Evolutionary conservation across 2,329 filamentous ascomycete genomes (phyloP), one percentile per base, ranked within the genome.

Genomic region (Monilinia vaccinii-corymbosi): DNA sequence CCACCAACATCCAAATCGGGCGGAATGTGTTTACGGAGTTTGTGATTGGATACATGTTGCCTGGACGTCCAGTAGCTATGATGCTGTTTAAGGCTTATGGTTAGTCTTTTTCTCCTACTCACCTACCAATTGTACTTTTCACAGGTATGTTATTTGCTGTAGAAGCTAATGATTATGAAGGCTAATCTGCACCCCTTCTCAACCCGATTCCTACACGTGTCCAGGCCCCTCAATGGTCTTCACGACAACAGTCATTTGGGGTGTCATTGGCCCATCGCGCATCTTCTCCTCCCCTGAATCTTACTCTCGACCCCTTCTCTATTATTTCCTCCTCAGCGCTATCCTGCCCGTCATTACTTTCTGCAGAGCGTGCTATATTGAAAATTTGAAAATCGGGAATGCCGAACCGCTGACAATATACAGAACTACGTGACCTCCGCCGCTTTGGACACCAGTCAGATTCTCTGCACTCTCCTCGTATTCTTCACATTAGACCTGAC

Each of bases 361-460:
- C n/a, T n/a, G n/a, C n/a, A n/a, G n/a, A n/a, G n/a, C n/a, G n/a
- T n/a, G n/a, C n/a, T n/a, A n/a, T 5, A 16, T 44, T 21, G 18
- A 21, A 21, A 4, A n/a, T 8, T 16, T 1, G 7, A 31, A 31
- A 18, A 1, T 21, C 21, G 14, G 16, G 18, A 32, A 44, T 13
- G 21, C 4, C 5, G 4, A 21, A 18, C 10, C 3, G 21, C 9
- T 10, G 2, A 21, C 11, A 5, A 31, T 32, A 6, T 16, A 23
- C 16, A 23, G 50, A 53, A 53, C 38, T 53, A 53, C n/a, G 79
- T 89, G 68, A 83, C 85, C 0, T 88, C 86, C 23, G 87, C 87
- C 0, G 87, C 84, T 1, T 75, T 91, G 42, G 87, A 90, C 71
- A 81, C 81, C 52, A 87, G 87, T 6, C 77, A 89, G 6, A 82